Base-by-base conservation (phyloP, 768 basidiomycete genomes). In the Macrolepiota dolichaula region DNA sequence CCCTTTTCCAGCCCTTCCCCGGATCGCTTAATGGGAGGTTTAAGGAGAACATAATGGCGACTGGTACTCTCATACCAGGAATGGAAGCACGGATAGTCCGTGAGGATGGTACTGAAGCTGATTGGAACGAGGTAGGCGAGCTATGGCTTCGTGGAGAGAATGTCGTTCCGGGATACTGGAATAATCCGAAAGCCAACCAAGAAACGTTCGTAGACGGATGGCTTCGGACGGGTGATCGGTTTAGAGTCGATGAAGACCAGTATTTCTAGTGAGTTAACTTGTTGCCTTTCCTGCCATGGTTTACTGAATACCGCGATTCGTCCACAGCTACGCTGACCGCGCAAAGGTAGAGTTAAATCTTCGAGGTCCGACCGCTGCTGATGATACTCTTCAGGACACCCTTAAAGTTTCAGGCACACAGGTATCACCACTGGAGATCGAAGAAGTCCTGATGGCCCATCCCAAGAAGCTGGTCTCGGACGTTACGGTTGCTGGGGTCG, bases 371-470 rank as follows among this genome's bases (percentile, higher is more conserved):
- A 2, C 2, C 12, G 22, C 9, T 12, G 5, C 5, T 25, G 7
- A 49, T 9, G 25, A 27, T 27, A n/a, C 3, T 36, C 9, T 55
- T 49, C 51, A 90, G 85, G 91, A 93, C 67, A 91, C 85, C 0
- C 77, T 93, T 19, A 93, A 93, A 69, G 79, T 93, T 2, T 90
- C 88, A 0, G 91, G 91, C 2, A 77, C 76, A 55, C 91, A 93
- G 70, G 91, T 93, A 0, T 90, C 91, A 0, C 91, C 91, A 0
- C 78, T 81, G n/a, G 91, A 93, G 68, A 87, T 92, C 51, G 91
- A 92, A 69, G 77, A 83, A 27, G 80, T 79, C 19, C 72, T 92
- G 1, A 77, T 85, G n/a, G 76, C 75, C 0, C 84, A 92, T 49
- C 88, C 89, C 0, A 79, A 80, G 11, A 74, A 74, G n/a, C 77